Base-by-base conservation (phyloP, 345 rosid species). In the Excoecaria cochinchinensis region DNA sequence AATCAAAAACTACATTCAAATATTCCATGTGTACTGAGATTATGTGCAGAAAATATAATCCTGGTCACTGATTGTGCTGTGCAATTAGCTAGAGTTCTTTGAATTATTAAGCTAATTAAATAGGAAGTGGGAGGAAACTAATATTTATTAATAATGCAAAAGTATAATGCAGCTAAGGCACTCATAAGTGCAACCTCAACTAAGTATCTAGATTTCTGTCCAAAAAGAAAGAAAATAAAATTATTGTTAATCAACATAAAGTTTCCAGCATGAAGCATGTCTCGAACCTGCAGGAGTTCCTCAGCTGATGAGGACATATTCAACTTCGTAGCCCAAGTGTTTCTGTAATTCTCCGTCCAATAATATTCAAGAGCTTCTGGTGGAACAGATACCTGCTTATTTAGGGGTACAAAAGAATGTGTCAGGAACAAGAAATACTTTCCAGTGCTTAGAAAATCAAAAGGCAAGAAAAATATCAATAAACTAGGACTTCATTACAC, bases 201-300 rank as follows among this genome's bases (percentile, higher is more conserved):
- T 21, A 17, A 39, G 71, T 12, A 73, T 61, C 38, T 11, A 60
- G 24, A 62, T 61, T 48, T 47, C 46, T 50, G 21, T 39, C 24
- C 16, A 62, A 51, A 9, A 8, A 31, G 8, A 5, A 51, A 40
- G 36, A 50, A 31, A 8, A 65, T n/a, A 31, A 25, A 1, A 60
- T 38, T 21, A 56, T 71, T 42, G 56, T 50, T 68, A 42, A 46
- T 47, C 42, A 24, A 68, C 39, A 67, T 31, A 9, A 24, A 66
- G 63, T 75, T 21, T 31, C 24, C 4, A 3, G 53, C 58, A 21
- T 24, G 47, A 51, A 59, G 13, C 15, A 48, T 58, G 53, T 57
- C 11, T n/a, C 70, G 10, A 74, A 95, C 99, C 97, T 92, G 97
- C 76, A 91, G 71, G 71, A 92, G 78, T 61, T 92, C 97, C 77